phyloP scores from a whole-genome alignment of 1,284 basidiomycete species.

The Malassezia dermatis region DNA sequence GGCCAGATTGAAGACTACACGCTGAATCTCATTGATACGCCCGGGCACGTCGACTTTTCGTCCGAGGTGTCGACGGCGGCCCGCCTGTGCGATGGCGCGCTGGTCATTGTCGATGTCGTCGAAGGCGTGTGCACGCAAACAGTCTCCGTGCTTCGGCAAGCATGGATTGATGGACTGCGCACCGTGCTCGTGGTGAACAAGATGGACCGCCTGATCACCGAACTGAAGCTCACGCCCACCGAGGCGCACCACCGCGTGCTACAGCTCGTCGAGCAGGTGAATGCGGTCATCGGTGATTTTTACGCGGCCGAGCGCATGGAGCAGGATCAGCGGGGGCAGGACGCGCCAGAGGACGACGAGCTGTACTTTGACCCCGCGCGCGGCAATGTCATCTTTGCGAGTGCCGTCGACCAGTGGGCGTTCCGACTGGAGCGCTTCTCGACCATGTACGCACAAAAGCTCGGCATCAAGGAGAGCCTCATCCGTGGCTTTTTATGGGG shows the following conservation, averaged over 20 bases:
- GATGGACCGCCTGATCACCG: slow-evolving; percentile 85
- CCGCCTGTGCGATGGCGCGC: slow-evolving; percentile 82
- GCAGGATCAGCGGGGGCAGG: slow-evolving; percentile 59
- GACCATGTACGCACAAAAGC: slow-evolving; percentile 77
- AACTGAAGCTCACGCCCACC: slow-evolving; percentile 76
- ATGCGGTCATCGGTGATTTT: slow-evolving; percentile 93
- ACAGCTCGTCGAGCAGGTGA: slow-evolving; percentile 90
- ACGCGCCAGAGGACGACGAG: slow-evolving; percentile 82
- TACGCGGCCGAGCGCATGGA: slow-evolving; percentile 88
- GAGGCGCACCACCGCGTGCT: slow-evolving; percentile 91
- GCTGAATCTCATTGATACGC: slow-evolving; percentile 94
- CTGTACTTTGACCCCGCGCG: slow-evolving; percentile 93
- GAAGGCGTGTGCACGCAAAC: slow-evolving; percentile 98
- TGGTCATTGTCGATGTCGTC: slow-evolving; percentile 93
- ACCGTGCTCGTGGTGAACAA: slow-evolving; percentile 97
- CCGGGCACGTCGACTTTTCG: slow-evolving; percentile 97
- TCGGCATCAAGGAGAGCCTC: slow-evolving; percentile 80
- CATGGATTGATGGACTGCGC: slow-evolving; percentile 77
- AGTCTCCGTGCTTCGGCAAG: slow-evolving; percentile 85
- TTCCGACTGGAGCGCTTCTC: slow-evolving; percentile 91
- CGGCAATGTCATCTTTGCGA: slow-evolving; percentile 94
- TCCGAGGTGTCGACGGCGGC: slow-evolving; percentile 91
- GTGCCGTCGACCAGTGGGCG: slow-evolving; percentile 94
- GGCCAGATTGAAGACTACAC: slow-evolving; percentile 56
- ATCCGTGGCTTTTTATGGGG: slow-evolving; percentile 87